Conservation (phyloP, 352 stramenopile genomes). For the Phytophthora crassamura region DNA sequence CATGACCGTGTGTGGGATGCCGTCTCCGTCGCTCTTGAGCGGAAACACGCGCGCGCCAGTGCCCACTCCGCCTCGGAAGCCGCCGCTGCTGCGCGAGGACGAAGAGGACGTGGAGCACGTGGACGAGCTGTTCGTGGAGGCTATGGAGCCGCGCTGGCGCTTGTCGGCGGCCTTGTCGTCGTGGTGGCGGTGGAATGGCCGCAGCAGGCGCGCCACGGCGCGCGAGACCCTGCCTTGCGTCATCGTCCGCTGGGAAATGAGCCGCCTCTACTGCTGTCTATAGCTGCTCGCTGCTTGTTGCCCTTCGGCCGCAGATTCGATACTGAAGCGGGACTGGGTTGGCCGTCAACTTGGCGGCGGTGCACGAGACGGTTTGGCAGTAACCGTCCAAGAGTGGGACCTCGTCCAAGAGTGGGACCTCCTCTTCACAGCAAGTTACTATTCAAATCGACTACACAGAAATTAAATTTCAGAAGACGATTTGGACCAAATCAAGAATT, state of each 20-base stretch:
- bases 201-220: constrained; percentile 46
- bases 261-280: neutral
- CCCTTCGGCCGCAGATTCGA: constrained; percentile 21
- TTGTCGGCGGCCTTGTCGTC: constrained; percentile 15
- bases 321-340: constrained; percentile 22
- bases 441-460: too few relatives aligned
- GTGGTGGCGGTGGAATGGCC: constrained; percentile 46
- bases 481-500: too few relatives aligned
- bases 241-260: constrained; percentile 2
- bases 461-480: too few relatives aligned
- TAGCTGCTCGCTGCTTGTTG: neutral
- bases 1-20: constrained; percentile 30
- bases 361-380: constrained; percentile 13
- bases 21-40: constrained; percentile 23
- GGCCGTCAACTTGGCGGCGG: too few relatives aligned
- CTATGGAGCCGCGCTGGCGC: constrained; percentile 22
- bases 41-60: constrained; percentile 25
- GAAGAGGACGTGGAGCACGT: constrained; percentile 39
- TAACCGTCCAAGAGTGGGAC: constrained; percentile 24
- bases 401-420: constrained; percentile 7
- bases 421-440: constrained; percentile 9
- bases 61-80: constrained; percentile 6
- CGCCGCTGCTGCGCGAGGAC: constrained; percentile 29
- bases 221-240: constrained; percentile 47
- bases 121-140: constrained; percentile 32